Evolutionary conservation across 2,329 filamentous ascomycete genomes (phyloP).

Genomic region (Aspergillus intermedius): DNA sequence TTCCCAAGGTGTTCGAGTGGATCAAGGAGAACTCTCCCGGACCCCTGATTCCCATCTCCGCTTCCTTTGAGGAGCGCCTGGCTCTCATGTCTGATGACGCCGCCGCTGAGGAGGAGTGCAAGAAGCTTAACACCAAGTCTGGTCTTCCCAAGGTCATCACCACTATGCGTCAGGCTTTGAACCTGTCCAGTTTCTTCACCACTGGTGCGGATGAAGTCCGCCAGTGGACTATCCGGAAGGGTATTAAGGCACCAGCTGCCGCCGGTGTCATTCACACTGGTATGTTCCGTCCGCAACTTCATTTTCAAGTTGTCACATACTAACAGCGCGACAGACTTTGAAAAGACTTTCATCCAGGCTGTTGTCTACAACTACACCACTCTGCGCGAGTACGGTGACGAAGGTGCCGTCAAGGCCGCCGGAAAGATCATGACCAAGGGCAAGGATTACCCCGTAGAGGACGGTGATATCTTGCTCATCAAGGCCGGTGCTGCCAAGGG

Average conservation of each 20-base stretch:
- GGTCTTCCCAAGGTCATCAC: constrained; percentile 84
- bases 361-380: constrained; percentile 84
- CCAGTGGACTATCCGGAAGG: constrained; percentile 95
- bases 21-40: constrained; percentile 82
- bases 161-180: constrained; percentile 86
- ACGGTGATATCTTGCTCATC: constrained; percentile 67
- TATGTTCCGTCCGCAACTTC: constrained; percentile 11
- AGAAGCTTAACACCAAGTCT: constrained; percentile 78
- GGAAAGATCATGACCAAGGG: constrained; percentile 98
- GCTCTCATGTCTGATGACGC: constrained; percentile 71
- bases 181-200: constrained; percentile 95
- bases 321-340: constrained; percentile 59
- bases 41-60: constrained; percentile 87
- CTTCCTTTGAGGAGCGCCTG: constrained; percentile 86
- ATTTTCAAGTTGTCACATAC: not conserved
- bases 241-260: constrained; percentile 94
- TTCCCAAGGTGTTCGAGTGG: constrained; percentile 90
- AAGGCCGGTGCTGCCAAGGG: constrained; percentile 56
- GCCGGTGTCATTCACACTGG: constrained; percentile 91
- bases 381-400: constrained; percentile 81
- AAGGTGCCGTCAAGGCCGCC: constrained; percentile 80
- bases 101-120: constrained; percentile 76
- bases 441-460: constrained; percentile 72
- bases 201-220: constrained; percentile 91
- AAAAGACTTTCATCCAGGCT: constrained; percentile 98